Conservation (phyloP, 78 protist genomes). For the Dictyostelium brefeldianum region DNA sequence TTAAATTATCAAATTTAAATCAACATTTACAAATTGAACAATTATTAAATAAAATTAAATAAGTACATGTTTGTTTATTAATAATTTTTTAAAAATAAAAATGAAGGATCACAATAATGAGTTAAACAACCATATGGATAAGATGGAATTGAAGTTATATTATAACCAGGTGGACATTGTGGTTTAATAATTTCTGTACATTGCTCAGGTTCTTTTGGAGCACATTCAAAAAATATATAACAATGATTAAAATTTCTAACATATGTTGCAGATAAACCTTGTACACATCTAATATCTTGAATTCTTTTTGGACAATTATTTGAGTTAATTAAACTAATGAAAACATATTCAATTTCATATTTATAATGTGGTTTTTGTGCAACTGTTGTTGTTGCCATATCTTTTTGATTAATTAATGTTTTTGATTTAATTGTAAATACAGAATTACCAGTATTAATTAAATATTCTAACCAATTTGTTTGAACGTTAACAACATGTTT, state of each 20-base stretch:
- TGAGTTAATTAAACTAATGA: background rate
- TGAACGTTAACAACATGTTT: background rate
- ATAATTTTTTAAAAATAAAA: conserved; percentile 9
- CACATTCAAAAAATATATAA: conserved; percentile 25
- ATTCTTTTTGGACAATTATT: conserved; percentile 17
- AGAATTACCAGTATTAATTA: background rate
- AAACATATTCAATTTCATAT: background rate
- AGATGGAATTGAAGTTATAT: conserved; percentile 10
- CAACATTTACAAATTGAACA: too few relatives aligned
- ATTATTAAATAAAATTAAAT: too few relatives aligned
- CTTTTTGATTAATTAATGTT: background rate
- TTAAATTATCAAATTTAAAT: too few relatives aligned
- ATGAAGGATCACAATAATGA: conserved; percentile 58
- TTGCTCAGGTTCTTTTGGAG: background rate
- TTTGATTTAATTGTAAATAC: background rate
- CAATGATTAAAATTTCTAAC: conserved; percentile 19
- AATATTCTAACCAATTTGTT: conserved; percentile 12
- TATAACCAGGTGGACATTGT: conserved; percentile 19
- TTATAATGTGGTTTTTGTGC: background rate
- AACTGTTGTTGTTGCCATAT: background rate
- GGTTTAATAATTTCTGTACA: background rate
- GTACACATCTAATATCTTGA: conserved; percentile 31
- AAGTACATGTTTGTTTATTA: too few relatives aligned
- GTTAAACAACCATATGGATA: conserved; percentile 38
- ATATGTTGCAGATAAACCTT: background rate